A percentile compares a stretch with the other conserved stretches of the same genome.
Conservation (phyloP, 1,284 basidiomycete genomes). For the Boletus mariae region DNA sequence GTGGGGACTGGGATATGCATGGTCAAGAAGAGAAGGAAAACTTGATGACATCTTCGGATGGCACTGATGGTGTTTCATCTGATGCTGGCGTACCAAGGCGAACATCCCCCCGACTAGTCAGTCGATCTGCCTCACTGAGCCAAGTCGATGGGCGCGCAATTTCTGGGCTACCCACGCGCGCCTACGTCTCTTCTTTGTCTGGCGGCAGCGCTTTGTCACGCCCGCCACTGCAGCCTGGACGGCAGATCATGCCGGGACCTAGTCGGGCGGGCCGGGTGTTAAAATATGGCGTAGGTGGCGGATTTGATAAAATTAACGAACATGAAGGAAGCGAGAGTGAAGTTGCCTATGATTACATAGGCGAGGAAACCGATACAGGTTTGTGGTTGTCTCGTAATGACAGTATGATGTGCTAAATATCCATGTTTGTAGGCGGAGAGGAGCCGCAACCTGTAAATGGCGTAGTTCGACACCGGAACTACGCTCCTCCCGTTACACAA, state of each 20-base stretch:
- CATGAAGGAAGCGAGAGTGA: conserved; percentile 33
- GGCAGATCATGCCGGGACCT: conserved; percentile 37
- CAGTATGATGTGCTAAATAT: neutral
- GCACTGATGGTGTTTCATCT: conserved; percentile 21
- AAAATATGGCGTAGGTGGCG: conserved; percentile 29
- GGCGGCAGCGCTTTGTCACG: conserved; percentile 21
- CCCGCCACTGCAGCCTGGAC: conserved; percentile 30
- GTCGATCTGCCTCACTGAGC: conserved; percentile 31
- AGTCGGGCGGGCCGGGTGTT: conserved; percentile 34
- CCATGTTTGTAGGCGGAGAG: conserved; percentile 21
- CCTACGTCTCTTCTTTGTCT: conserved; percentile 29
- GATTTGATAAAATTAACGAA: conserved; percentile 36
- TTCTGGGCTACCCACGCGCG: conserved; percentile 31
- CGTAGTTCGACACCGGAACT: conserved; percentile 25
- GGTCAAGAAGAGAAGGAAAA: conserved; percentile 33
- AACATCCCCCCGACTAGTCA: conserved; percentile 25
- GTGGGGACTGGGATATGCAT: conserved; percentile 28
- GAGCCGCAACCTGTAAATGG: conserved; percentile 28
- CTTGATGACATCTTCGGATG: conserved; percentile 26
- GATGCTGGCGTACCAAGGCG: conserved; percentile 23
- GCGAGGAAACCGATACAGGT: conserved; percentile 35
- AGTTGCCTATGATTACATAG: conserved; percentile 23
- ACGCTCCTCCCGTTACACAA: conserved; percentile 22
- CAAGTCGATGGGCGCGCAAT: conserved; percentile 35
- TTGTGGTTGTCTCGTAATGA: conserved; percentile 13